Conservation (phyloP, 1,284 basidiomycete genomes). For the Entoloma clypeatum region DNA sequence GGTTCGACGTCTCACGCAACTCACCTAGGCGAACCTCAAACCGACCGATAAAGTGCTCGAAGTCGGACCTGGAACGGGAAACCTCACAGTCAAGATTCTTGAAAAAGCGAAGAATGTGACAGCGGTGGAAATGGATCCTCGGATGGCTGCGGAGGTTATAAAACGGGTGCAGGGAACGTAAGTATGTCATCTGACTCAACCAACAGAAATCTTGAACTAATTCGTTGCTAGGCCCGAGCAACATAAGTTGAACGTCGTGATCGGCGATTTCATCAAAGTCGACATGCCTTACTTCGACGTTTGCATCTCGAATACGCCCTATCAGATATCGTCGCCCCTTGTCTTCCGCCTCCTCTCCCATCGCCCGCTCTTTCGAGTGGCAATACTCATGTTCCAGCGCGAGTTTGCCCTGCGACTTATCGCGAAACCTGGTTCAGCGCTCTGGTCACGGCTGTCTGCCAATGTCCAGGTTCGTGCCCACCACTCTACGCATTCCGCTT, state of each 20-base stretch:
- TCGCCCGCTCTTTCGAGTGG: slow-evolving; percentile 89
- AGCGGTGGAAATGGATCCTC: slow-evolving; percentile 97
- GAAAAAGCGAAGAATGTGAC: slow-evolving; percentile 92
- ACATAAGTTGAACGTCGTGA: slow-evolving; percentile 89
- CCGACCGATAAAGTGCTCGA: slow-evolving; percentile 96
- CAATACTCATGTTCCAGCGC: slow-evolving; percentile 99
- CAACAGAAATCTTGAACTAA: slow-evolving; percentile 2
- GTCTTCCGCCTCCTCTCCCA: slow-evolving; percentile 97
- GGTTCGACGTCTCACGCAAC: slow-evolving; percentile 1
- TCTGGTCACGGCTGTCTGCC: slow-evolving; percentile 95
- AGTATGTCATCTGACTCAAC: slow-evolving; percentile 36
- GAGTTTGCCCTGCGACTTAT: slow-evolving; percentile 95
- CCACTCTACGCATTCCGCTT: background rate
- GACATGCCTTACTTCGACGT: slow-evolving; percentile 98
- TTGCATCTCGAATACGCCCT: slow-evolving; percentile 98
- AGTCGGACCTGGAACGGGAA: slow-evolving; percentile 98
- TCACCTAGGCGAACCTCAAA: slow-evolving; percentile 77
- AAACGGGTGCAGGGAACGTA: slow-evolving; percentile 98
- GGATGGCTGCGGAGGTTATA: slow-evolving; percentile 97
- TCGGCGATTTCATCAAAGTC: slow-evolving; percentile 97
- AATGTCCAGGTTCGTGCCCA: slow-evolving; percentile 80
- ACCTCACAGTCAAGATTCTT: slow-evolving; percentile 91
- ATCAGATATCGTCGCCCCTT: slow-evolving; percentile 98
- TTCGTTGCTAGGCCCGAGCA: slow-evolving; percentile 75
- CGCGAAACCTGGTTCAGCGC: slow-evolving; percentile 77